Evolutionary conservation across 495 filamentous ascomycete genomes (phyloP).

Genomic region (Monascus purpureus): DNA sequence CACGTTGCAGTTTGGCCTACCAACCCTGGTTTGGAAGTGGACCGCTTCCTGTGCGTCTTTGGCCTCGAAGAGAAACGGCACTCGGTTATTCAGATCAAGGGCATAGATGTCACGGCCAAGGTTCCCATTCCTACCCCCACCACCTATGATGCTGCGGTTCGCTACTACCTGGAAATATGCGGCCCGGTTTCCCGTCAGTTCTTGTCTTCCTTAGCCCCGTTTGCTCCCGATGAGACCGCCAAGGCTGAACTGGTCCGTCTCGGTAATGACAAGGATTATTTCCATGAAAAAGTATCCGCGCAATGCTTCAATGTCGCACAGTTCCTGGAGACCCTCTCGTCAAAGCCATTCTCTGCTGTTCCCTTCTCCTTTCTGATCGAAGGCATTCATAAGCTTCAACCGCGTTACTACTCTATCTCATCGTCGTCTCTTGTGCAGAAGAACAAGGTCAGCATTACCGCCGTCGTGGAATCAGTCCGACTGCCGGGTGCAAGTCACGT

Average conservation of each 20-base stretch:
- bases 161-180: constrained; percentile 96
- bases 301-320: constrained; percentile 85
- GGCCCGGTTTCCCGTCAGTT: constrained; percentile 95
- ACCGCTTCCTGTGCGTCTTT: constrained; percentile 72
- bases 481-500: constrained; percentile 67
- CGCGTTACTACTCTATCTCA: constrained; percentile 98
- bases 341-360: constrained; percentile 62
- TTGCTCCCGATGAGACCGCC: constrained; percentile 70
- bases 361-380: constrained; percentile 95
- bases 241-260: constrained; percentile 82
- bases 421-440: constrained; percentile 91
- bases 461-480: constrained; percentile 74
- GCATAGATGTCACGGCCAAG: constrained; percentile 88
- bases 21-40: constrained; percentile 84
- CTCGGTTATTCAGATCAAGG: constrained; percentile 78
- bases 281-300: constrained; percentile 72
- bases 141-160: constrained; percentile 84
- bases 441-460: constrained; percentile 86
- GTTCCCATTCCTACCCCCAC: constrained; percentile 96
- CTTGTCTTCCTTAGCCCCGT: constrained; percentile 70
- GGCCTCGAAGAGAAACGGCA: constrained; percentile 64
- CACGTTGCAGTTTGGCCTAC: constrained; percentile 97
- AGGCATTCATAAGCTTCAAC: constrained; percentile 85
- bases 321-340: constrained; percentile 60
- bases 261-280: constrained; percentile 90